Evolutionary conservation across 1,284 basidiomycete genomes (phyloP).

Genomic region (Trichosporon faecale): DNA sequence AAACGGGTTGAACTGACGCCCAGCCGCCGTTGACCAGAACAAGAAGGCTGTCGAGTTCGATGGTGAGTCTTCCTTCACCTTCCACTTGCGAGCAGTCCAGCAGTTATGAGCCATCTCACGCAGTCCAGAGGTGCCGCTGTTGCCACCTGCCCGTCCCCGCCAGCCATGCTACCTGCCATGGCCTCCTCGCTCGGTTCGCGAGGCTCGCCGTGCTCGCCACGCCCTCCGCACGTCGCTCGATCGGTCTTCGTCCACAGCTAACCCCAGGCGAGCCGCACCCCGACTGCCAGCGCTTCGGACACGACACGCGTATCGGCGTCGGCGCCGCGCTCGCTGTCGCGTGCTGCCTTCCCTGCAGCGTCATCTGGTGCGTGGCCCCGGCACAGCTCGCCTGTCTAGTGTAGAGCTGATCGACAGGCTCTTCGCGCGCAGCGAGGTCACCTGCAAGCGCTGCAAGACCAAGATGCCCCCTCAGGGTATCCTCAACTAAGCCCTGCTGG

Average conservation of each 20-base stretch:
- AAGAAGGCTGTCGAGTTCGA: neutral
- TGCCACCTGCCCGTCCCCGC: neutral
- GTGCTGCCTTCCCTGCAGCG: conserved; percentile 8
- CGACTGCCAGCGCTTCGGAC: conserved; percentile 8
- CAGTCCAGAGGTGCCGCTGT: neutral
- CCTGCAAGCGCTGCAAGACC: conserved; percentile 6
- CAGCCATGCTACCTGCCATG: neutral
- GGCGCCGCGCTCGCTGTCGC: conserved; percentile 1
- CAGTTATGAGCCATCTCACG: no score
- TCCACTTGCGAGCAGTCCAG: no score
- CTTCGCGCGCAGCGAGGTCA: conserved; percentile 5
- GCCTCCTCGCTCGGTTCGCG: neutral
- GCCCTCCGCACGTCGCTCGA: no score
- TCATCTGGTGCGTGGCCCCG: conserved; percentile 4
- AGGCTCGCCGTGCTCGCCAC: neutral
- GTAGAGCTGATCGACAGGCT: neutral
- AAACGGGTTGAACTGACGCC: neutral
- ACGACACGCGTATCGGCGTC: conserved; percentile 11
- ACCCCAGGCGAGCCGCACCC: neutral
- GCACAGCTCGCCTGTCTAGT: neutral
- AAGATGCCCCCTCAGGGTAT: conserved; percentile 8
- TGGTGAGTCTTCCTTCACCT: neutral
- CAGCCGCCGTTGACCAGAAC: neutral
- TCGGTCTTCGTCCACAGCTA: neutral
- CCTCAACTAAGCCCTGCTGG: neutral